These are phyloP conservation scores for Mucor sp. DNA, from an alignment of 371 early-diverging fungal genomes.

Conservation along the genomic window DNA sequence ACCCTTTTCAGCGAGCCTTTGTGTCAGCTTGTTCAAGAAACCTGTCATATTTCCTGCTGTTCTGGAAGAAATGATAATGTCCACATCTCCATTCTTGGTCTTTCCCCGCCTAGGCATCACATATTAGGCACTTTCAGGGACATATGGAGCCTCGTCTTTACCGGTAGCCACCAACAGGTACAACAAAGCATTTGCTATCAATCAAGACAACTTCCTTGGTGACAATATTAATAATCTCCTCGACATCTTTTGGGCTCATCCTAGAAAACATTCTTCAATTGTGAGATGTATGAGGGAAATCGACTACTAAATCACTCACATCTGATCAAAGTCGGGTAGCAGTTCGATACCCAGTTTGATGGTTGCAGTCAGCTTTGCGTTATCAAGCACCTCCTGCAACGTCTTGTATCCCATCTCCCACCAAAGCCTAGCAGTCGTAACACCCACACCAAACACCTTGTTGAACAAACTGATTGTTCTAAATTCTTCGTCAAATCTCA, in stretches of 20 bases:
- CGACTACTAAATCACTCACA: constrained; percentile 13
- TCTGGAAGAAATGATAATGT: constrained; percentile 42
- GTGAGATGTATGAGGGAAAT: neutral
- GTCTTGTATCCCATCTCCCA: constrained; percentile 52
- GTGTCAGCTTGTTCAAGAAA: constrained; percentile 31
- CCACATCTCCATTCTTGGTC: constrained; percentile 53
- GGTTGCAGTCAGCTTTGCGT: constrained; percentile 30
- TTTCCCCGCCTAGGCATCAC: constrained; percentile 51
- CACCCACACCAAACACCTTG: constrained; percentile 54
- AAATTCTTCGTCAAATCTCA: constrained; percentile 33
- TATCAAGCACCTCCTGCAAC: constrained; percentile 40
- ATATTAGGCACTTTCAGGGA: too few species aligned
- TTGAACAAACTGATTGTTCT: constrained; percentile 32
- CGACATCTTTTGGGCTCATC: constrained; percentile 48
- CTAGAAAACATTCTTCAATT: constrained; percentile 8
- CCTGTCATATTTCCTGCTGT: constrained; percentile 24
- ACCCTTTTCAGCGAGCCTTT: constrained; percentile 27
- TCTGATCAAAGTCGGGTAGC: constrained; percentile 43
- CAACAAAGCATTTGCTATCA: constrained; percentile 25
- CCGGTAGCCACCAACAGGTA: constrained; percentile 57
- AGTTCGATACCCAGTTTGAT: constrained; percentile 41
- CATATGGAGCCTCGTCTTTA: constrained; percentile 2
- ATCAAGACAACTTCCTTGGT: constrained; percentile 27
- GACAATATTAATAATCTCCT: constrained; percentile 49
- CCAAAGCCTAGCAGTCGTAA: constrained; percentile 48